Conservation (phyloP, 2,329 filamentous ascomycete genomes). For the Cladosporium colombiae region DNA sequence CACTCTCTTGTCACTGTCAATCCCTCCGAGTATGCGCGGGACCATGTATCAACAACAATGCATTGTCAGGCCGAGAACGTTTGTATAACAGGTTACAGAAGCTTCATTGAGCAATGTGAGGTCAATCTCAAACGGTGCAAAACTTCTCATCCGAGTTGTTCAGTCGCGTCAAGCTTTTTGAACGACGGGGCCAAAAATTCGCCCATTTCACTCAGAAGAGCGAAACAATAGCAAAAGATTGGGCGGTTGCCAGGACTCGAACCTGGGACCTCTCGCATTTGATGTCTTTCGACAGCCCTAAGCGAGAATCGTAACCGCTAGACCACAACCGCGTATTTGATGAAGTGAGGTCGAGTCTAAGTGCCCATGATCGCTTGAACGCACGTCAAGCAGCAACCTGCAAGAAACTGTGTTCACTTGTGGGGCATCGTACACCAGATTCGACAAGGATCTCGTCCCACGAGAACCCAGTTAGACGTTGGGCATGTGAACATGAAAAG, state of each 20-base stretch:
- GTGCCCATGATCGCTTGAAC: neutral
- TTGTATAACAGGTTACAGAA: neutral
- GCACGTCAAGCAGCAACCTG: too few species aligned
- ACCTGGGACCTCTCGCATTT: conserved; percentile 20
- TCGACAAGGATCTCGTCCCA: neutral
- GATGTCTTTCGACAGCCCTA: conserved; percentile 11
- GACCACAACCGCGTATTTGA: conserved; percentile 8
- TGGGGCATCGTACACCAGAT: neutral
- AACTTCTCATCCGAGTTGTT: neutral
- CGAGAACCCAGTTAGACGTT: too few species aligned
- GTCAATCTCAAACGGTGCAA: neutral
- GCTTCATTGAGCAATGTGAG: neutral
- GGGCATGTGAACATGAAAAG: too few species aligned
- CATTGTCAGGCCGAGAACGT: neutral
- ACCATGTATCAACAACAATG: neutral
- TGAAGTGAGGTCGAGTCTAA: neutral
- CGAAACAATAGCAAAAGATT: conserved; percentile 2
- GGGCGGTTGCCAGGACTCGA: conserved; percentile 12
- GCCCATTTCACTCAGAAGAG: neutral
- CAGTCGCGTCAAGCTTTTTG: neutral
- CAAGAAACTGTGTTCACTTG: neutral
- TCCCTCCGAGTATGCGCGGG: neutral
- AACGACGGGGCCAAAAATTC: neutral
- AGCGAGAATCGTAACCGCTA: conserved; percentile 21
- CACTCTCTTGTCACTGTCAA: neutral